Evolutionary conservation across 352 stramenopile species (phyloP), one percentile per base, ranked within the genome.

Genomic region (Phytophthora syringae): DNA sequence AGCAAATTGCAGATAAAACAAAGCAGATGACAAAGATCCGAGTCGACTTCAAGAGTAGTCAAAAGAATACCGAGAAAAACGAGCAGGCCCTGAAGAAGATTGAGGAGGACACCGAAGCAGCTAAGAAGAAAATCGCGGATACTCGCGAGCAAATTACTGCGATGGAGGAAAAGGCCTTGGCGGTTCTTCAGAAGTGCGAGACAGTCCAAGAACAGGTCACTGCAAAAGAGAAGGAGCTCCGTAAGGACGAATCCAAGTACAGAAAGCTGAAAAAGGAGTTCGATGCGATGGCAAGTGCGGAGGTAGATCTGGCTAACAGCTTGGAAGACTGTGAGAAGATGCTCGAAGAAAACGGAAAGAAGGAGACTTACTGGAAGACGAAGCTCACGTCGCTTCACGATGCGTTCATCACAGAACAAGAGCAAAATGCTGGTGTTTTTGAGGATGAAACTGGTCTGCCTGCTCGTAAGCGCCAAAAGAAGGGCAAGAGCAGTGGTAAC

Each of bases 251-350:
- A 50, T 70, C 79, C 18, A 89, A 91, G 62, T 91, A 97, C 60
- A 82, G 80, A 37, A 95, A 96, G 52, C 77, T 96, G 6, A 97
- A 97, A 72, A 89, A 94, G 43, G 83, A 90, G 51, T 89, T 96
- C 55, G 88, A 97, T n/a, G 86, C 89, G 40, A 90, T 98, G 69
- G 90, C 88, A 34, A 97, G 82, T 53, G 80, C 82, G 10, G 96
- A 99, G 72, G 92, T 99, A 5, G 96, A 99, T 76, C 61, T 99
- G 20, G 64, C 88, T 42, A 96, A 94, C 27, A 92, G 97, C 60
- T 70, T 98, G 36, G 95, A 99, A 52, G 86, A 96, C 55, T 95
- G 97, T 51, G 89, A 95, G 30, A 97, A 98, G 64, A 87, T 95
- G 61, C 76, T 98, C 13, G 88, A 96, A 50, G 95, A 99, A 60